Percentiles rank a stretch among this genome's conserved stretches.
Conservation (phyloP, 2,329 filamentous ascomycete species). For the Clonostachys sp. region DNA sequence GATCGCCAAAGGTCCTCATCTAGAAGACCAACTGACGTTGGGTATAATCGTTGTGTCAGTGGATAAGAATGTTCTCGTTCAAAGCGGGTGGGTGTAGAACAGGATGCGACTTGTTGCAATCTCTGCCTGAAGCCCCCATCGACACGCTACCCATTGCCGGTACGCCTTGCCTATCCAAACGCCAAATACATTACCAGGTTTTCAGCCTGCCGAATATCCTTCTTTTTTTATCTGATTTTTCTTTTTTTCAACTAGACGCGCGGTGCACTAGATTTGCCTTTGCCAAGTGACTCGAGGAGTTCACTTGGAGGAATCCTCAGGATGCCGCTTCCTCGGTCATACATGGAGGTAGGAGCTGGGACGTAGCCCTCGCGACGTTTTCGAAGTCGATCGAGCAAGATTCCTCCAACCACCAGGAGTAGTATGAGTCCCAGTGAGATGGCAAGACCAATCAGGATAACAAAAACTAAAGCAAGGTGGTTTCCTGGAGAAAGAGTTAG, state of each 20-base stretch:
- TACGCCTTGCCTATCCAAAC: conserved; percentile 4
- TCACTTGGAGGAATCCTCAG: conserved; percentile 57
- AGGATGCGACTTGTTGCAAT: too few relatives aligned
- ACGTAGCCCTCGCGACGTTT: conserved; percentile 76
- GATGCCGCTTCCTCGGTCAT: conserved; percentile 54
- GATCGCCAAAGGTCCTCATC: too few relatives aligned
- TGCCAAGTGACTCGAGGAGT: conserved; percentile 48
- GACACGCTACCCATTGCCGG: neutral
- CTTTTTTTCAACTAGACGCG: conserved; percentile 30
- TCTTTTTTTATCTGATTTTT: neutral
- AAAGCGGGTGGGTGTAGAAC: too few relatives aligned
- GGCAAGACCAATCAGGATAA: conserved; percentile 76
- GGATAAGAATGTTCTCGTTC: too few relatives aligned
- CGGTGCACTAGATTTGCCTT: conserved; percentile 41
- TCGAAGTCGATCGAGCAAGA: conserved; percentile 70
- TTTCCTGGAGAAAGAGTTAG: conserved; percentile 10
- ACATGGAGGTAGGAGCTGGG: conserved; percentile 67
- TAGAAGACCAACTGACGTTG: too few relatives aligned
- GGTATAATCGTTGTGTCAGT: too few relatives aligned
- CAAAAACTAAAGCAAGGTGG: conserved; percentile 67
- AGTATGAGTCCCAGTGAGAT: conserved; percentile 76
- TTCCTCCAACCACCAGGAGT: conserved; percentile 69
- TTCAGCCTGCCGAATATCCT: neutral
- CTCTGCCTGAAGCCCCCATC: too few relatives aligned
- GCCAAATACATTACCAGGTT: conserved; percentile 3